Conservation (phyloP, 495 filamentous ascomycete species). For the Hypomontagnella monticulosa region DNA sequence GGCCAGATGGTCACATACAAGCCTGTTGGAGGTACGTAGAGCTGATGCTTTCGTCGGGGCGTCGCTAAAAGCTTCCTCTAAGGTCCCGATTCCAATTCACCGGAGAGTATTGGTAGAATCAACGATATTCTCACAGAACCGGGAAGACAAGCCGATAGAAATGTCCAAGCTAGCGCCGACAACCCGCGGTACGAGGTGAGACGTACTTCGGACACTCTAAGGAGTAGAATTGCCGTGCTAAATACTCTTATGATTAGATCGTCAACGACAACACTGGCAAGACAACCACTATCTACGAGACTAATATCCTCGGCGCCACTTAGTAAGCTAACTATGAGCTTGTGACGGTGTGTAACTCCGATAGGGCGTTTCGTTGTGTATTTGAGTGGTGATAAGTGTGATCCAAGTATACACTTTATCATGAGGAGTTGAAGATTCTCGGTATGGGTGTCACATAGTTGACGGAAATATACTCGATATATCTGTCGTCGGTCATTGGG, state of each 20-base stretch:
- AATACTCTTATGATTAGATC: conserved; percentile 37
- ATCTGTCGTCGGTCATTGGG: too few species aligned
- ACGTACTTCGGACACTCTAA: neutral
- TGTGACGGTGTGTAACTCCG: neutral
- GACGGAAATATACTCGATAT: too few species aligned
- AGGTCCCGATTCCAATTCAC: conserved; percentile 53
- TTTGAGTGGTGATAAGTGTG: neutral
- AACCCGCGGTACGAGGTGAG: conserved; percentile 52
- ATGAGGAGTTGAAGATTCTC: too few species aligned
- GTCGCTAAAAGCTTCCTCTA: conserved; percentile 12
- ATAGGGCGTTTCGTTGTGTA: neutral
- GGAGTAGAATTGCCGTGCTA: neutral
- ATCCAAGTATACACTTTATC: too few species aligned
- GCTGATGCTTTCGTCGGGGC: neutral
- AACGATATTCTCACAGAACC: conserved; percentile 49
- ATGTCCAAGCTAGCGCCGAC: conserved; percentile 50
- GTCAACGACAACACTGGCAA: conserved; percentile 53
- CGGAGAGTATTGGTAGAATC: conserved; percentile 49
- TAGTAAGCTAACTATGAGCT: neutral
- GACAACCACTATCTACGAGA: conserved; percentile 49
- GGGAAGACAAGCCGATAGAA: conserved; percentile 46
- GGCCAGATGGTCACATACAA: conserved; percentile 51
- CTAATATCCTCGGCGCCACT: conserved; percentile 47
- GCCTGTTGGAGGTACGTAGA: conserved; percentile 46
- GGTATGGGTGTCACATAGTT: too few species aligned